These are phyloP conservation scores for Fistulinella prunicolor DNA, from an alignment of 768 basidiomycete genomes.

Conservation along the genomic window DNA sequence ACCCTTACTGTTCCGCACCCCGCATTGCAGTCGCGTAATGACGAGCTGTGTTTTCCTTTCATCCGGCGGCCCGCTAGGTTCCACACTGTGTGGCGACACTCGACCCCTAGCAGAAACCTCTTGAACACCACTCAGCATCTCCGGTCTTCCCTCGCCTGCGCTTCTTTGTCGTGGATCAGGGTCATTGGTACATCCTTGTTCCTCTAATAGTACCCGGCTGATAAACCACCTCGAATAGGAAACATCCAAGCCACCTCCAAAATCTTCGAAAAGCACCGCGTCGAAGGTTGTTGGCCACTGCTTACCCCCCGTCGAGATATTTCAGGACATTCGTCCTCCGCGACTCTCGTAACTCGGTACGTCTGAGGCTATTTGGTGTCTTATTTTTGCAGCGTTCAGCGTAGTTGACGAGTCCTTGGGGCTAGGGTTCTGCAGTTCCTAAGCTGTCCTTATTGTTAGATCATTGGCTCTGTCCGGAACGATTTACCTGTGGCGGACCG, in stretches of 20 bases:
- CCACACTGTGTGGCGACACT: constrained; percentile 16
- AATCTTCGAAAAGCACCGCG: constrained; percentile 32
- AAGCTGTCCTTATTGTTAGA: too few relatives aligned
- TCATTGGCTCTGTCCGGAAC: not conserved
- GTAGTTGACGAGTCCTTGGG: constrained; percentile 2
- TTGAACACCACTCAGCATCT: constrained; percentile 3
- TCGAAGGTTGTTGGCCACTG: constrained; percentile 21
- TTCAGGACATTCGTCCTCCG: constrained; percentile 23
- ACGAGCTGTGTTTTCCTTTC: constrained; percentile 13
- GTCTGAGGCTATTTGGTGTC: constrained; percentile 7
- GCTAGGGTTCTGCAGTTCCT: not conserved
- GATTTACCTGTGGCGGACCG: not conserved
- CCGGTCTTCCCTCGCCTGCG: constrained; percentile 26
- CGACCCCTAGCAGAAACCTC: constrained; percentile 4
- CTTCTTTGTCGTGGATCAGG: constrained; percentile 32
- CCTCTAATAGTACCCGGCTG: constrained; percentile 5
- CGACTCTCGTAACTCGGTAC: constrained; percentile 1
- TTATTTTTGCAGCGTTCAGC: constrained; percentile 24
- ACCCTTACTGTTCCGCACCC: constrained; percentile 8
- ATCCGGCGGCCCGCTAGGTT: constrained; percentile 24
- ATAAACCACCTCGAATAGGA: constrained; percentile 11
- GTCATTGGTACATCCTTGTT: constrained; percentile 20
- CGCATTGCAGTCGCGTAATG: constrained; percentile 20
- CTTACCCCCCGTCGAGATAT: constrained; percentile 19
- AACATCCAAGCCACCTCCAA: constrained; percentile 8